phyloP scores from a whole-genome alignment of 2,329 filamentous ascomycete species.

The Corinectria fuckeliana region DNA sequence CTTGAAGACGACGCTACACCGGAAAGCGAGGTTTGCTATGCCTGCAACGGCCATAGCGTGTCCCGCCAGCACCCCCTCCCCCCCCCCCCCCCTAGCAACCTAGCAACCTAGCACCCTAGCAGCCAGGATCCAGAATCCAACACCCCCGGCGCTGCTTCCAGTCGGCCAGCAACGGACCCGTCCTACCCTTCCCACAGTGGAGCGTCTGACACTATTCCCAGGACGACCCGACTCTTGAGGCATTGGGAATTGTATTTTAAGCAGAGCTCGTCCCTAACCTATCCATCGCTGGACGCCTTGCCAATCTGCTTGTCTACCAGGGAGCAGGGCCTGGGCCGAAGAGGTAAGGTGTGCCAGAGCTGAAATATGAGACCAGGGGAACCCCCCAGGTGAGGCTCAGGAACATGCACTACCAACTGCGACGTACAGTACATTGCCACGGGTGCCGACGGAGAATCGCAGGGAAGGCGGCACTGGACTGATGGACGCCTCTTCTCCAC shows the following conservation, averaged over 20 bases:
- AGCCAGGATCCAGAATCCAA: conserved; percentile 23
- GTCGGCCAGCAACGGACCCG: conserved; percentile 36
- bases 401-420: conserved; percentile 14
- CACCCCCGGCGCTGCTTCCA: conserved; percentile 30
- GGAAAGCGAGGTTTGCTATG: conserved; percentile 34
- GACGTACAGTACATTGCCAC: conserved; percentile 27
- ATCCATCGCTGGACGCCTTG: conserved; percentile 17
- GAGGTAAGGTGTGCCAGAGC: conserved; percentile 6
- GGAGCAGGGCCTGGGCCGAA: conserved; percentile 1
- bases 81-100: conserved; percentile 28
- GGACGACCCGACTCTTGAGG: conserved; percentile 11
- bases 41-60: conserved; percentile 36
- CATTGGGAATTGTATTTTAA: conserved; percentile 33
- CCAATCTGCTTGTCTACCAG: background rate
- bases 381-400: conserved; percentile 12
- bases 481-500: conserved; percentile 12
- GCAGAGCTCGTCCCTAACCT: conserved; percentile 21
- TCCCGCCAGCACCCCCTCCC: too few relatives aligned
- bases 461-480: conserved; percentile 4
- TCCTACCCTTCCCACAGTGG: conserved; percentile 34
- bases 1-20: conserved; percentile 31
- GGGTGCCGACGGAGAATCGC: conserved; percentile 7
- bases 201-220: conserved; percentile 34
- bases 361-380: conserved; percentile 1
- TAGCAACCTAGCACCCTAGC: conserved; percentile 24